Evolutionary conservation across 805 yeast genomes (phyloP).

Genomic region (Pichia pseudocactophila): DNA sequence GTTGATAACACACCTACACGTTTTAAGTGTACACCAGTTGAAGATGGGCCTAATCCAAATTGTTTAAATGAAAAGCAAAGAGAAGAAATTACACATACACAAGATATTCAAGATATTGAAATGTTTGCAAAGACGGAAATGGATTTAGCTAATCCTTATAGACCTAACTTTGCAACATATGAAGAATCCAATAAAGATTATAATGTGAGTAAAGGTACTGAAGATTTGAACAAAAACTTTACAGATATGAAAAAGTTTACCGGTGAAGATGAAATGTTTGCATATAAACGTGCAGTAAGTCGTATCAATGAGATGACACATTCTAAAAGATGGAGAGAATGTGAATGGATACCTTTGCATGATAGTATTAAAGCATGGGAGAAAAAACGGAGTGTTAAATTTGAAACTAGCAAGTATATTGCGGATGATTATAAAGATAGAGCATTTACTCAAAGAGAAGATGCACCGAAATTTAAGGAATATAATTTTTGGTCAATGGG

Average conservation of each 20-base stretch:
- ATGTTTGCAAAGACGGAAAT: slow-evolving; percentile 58
- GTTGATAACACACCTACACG: slow-evolving; percentile 2
- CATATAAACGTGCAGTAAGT: slow-evolving; percentile 62
- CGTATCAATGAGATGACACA: slow-evolving; percentile 38
- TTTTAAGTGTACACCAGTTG: slow-evolving; percentile 14
- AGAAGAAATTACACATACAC: not conserved
- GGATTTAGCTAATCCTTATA: slow-evolving; percentile 52
- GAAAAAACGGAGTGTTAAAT: slow-evolving; percentile 7
- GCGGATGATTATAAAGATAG: not conserved
- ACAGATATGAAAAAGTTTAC: slow-evolving; percentile 49
- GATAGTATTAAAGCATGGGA: slow-evolving; percentile 53
- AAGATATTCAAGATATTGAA: slow-evolving; percentile 45
- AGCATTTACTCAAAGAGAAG: slow-evolving; percentile 6
- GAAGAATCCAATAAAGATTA: slow-evolving; percentile 37
- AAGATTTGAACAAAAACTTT: slow-evolving; percentile 29
- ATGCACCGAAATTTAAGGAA: slow-evolving; percentile 34
- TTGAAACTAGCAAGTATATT: not conserved
- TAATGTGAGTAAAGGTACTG: slow-evolving; percentile 14
- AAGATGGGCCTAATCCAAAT: slow-evolving; percentile 9
- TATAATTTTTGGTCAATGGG: slow-evolving; percentile 67
- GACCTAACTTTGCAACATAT: slow-evolving; percentile 62
- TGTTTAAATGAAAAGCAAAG: slow-evolving; percentile 6
- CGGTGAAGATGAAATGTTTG: slow-evolving; percentile 71
- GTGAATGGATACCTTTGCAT: slow-evolving; percentile 50
- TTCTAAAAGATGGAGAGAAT: slow-evolving; percentile 37